Evolutionary conservation across 2,329 filamentous ascomycete genomes (phyloP).

Genomic region (Alternaria sp.): DNA sequence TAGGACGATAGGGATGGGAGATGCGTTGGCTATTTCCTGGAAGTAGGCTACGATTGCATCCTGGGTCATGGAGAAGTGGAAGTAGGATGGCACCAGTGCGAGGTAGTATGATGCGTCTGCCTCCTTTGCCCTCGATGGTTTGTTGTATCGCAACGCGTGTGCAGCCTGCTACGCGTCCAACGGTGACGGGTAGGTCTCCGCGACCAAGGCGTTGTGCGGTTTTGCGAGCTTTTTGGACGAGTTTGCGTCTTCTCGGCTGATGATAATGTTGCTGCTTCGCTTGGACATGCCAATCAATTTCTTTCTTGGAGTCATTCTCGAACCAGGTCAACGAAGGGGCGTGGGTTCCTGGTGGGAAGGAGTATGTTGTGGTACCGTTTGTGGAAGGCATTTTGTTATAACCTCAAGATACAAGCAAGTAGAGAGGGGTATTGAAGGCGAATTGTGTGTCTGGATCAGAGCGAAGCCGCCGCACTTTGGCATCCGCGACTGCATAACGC

Average conservation of each 20-base stretch:
- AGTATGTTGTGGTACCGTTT: constrained; percentile 42
- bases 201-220: constrained; percentile 48
- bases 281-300: constrained; percentile 66
- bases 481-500: constrained; percentile 21
- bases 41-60: constrained; percentile 50
- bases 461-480: constrained; percentile 30
- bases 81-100: constrained; percentile 53
- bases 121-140: constrained; percentile 50
- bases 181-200: constrained; percentile 52
- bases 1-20: constrained; percentile 56
- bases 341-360: constrained; percentile 63
- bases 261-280: constrained; percentile 56
- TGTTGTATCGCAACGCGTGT: constrained; percentile 55
- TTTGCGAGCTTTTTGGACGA: constrained; percentile 53
- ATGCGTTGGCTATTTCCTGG: constrained; percentile 50
- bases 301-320: constrained; percentile 57
- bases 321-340: constrained; percentile 67
- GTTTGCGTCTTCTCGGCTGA: constrained; percentile 51
- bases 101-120: constrained; percentile 53
- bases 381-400: constrained; percentile 42
- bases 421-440: neutral
- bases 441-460: constrained; percentile 6
- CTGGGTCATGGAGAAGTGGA: constrained; percentile 53
- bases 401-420: neutral
- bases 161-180: constrained; percentile 53